Base-by-base conservation (phyloP, 2,329 filamentous ascomycete species). In the Botrytis byssoidea region DNA sequence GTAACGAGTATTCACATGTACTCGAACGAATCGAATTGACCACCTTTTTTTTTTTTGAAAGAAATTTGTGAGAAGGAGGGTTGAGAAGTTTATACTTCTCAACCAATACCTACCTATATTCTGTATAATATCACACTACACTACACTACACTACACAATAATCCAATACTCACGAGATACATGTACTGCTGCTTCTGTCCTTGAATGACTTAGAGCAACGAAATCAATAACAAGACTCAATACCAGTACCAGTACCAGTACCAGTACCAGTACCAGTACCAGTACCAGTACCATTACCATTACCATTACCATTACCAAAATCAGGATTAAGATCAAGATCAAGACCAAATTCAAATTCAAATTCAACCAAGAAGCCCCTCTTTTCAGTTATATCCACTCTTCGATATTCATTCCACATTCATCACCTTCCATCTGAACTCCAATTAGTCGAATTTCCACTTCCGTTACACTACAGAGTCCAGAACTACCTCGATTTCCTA, bases 341-440 rank as follows among this genome's bases (percentile, higher is more conserved):
- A 44, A 29, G 32, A 25, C 18, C 25, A 44, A 29, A 1, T 6
- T 40, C 61, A 44, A 42, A 22, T 29, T 40, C 37, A 64, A 67
- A 55, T 55, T 42, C 65, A 68, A n/a, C 32, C 18, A 55, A 63
- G n/a, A 63, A 29, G 65, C 32, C 65, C 65, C 65, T 68, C 65
- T 68, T 68, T 55, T 32, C 32, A 40, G 20, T 29, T 3, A 48
- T 75, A 70, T 65, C 71, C 46, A 64, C 71, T 55, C 65, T 68
- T 42, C 65, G 46, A 55, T 5, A 68, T 25, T 40, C 5, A 55
- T 55, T 55, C 46, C 46, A 68, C 65, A 68, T 40, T 55, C 65
- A 68, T 35, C 63, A 66, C n/a, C 60, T 7, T 55, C 29, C 65
- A 68, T 68, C 35, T 55, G 25, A 68, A 68, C 46, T 68, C 65